Evolutionary conservation across 768 basidiomycete species (phyloP), one percentile per base, ranked within the genome.

Genomic region (Melanogaster broomeanus): DNA sequence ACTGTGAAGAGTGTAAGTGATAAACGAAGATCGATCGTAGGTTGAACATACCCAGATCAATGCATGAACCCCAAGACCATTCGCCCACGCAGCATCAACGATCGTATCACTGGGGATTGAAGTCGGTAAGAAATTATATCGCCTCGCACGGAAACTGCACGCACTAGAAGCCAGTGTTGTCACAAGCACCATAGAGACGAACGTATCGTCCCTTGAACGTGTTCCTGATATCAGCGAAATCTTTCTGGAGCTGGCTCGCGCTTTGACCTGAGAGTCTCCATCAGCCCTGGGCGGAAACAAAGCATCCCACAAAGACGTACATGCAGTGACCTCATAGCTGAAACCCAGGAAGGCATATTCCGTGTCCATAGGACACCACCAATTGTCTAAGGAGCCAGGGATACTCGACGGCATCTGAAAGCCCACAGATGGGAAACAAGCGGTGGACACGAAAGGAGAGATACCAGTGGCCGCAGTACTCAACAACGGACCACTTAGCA

Each of bases 331-430:
- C 60, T 87, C 87, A 57, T 90, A 90, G 63, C 85, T 85, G 67
- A 90, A 85, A 0, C 87, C 88, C 44, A 90, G 68, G 62, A 90
- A 90, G 0, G 80, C 88, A 58, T 88, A 89, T 63, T 91, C 88
- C 0, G 78, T 81, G 48, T 70, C 67, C 33, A 70, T 63, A 49
- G 78, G 64, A 62, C 88, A 91, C 88, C 87, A 85, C 84, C 84
- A 85, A 45, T 73, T 71, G 10, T 69, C 67, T 31, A 74, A 49
- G 2, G 77, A 77, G 1, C 63, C 49, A 0, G 85, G 85, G 9
- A 78, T 61, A 2, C 60, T 42, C 1, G 65, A 60, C 3, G 87
- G 88, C 81, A 82, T 87, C 10, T 57, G 63, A 58, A 87, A 88
- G 2, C 72, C 61, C 33, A 76, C 44, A 19, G 70, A 66, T 31